Evolutionary conservation across 2,329 filamentous ascomycete genomes (phyloP), one percentile per base, ranked within the genome.

Genomic region (Parafenestella ontariensis): DNA sequence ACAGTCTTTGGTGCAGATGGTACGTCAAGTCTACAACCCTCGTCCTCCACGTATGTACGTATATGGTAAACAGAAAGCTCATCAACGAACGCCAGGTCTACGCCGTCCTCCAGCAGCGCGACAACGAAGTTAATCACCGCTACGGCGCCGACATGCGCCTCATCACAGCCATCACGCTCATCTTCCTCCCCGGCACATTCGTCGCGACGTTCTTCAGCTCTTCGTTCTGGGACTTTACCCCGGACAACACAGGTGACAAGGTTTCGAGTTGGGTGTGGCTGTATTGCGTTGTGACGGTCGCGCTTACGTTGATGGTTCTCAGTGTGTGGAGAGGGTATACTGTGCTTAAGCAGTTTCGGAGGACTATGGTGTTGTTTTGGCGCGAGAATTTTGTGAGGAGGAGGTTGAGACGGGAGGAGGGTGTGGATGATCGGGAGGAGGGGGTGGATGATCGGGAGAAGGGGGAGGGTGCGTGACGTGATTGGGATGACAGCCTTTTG

Each of bases 71-170:
- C 8, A 6, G 28, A 10, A n/a, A 9, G 28, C 28, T 31, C 3
- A 31, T 3, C 28, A 6, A 31, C 5, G n/a, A n/a, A n/a, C n/a
- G n/a, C 5, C 13, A 64, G 58, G 58, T 65, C 3, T 64, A 67
- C 48, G 54, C 56, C 5, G 48, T 62, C 13, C 52, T 62, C 3
- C 53, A 46, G 11, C 64, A 67, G 33, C 54, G 58, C 24, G 64
- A 65, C 33, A 65, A 61, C 46, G 48, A 52, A n/a, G n/a, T 64
- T 5, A 62, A 55, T 37, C 62, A 61, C 23, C 54, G 56, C 10
- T 62, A 66, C 46, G 63, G 61, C 13, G 55, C 65, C 1, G 61
- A 66, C 29, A 66, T 68, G 63, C 55, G 63, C 9, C 49, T 65
- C 41, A 68, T 68, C 17, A 53, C 64, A 6, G 57, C 53, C 13